Evolutionary conservation across 192 early-diverging fungal species (phyloP), one percentile per base, ranked within the genome.

Genomic region (Entophlyctis luteolus): DNA sequence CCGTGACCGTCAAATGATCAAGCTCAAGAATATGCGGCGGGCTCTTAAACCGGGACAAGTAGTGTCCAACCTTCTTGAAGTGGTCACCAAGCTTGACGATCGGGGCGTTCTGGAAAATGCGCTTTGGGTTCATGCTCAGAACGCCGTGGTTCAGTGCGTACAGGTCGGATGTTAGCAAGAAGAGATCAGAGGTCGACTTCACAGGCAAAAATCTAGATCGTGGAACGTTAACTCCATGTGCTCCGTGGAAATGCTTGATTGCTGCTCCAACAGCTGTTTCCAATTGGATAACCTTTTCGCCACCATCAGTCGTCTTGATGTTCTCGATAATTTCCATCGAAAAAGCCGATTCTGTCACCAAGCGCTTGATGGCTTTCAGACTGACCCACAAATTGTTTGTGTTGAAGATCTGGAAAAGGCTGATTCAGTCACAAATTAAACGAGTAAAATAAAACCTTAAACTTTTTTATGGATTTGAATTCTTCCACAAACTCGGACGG

Each of bases 401-500:
- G 85, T 98, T 98, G 82, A 98, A 98, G 74, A 98, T 96, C n/a
- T n/a, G n/a, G n/a, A n/a, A n/a, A n/a, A n/a, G n/a, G n/a, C n/a
- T n/a, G n/a, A n/a, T n/a, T n/a, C n/a, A n/a, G n/a, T n/a, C n/a
- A n/a, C n/a, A n/a, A n/a, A n/a, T n/a, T n/a, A n/a, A n/a, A n/a
- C n/a, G n/a, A n/a, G n/a, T n/a, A n/a, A n/a, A n/a, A n/a, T n/a
- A n/a, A n/a, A n/a, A n/a, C n/a, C 87, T 96, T 93, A 87, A 99
- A 99, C 81, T 99, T 99, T 77, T 98, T 99, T 80, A 99, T 86
- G 49, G 89, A 91, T 80, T 99, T 99, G 75, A 99, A 99, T 71
- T 99, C 97, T 72, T 99, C 94, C 36, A 71, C 90, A 68, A 96
- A 91, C 59, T 93, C 93, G 58, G 87, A 76, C 28, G 97, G 94